These are phyloP conservation scores for Phialemonium atrogriseum DNA, from an alignment of 2,329 filamentous ascomycete species.

Conservation along the genomic window DNA sequence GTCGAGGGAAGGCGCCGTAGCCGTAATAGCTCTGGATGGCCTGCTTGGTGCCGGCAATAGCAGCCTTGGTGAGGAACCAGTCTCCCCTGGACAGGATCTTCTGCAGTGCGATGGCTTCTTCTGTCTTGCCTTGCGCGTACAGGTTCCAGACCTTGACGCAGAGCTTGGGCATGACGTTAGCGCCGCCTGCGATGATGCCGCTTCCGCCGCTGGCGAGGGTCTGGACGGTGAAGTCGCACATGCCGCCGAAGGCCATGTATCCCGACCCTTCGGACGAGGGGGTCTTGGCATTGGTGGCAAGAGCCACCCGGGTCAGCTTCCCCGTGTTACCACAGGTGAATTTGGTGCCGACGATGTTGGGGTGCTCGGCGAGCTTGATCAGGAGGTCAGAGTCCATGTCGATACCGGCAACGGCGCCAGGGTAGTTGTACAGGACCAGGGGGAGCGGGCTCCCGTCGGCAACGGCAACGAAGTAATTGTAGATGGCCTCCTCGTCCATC, in stretches of 20 bases:
- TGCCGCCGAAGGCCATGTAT: slow-evolving; percentile 82
- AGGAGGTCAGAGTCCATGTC: slow-evolving; percentile 86
- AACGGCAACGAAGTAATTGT: slow-evolving; percentile 66
- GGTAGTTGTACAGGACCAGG: slow-evolving; percentile 87
- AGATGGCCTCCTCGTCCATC: slow-evolving; percentile 65
- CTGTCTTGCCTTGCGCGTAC: slow-evolving; percentile 62
- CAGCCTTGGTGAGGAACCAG: slow-evolving; percentile 75
- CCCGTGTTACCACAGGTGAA: slow-evolving; percentile 90
- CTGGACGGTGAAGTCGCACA: slow-evolving; percentile 81
- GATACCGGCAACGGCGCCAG: slow-evolving; percentile 75
- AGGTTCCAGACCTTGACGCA: slow-evolving; percentile 74
- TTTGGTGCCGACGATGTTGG: slow-evolving; percentile 81
- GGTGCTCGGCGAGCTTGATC: slow-evolving; percentile 69
- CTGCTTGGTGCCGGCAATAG: slow-evolving; percentile 79
- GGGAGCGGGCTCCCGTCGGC: slow-evolving; percentile 69
- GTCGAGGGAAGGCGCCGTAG: slow-evolving; percentile 69
- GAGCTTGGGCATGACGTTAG: slow-evolving; percentile 77
- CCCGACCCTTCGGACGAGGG: slow-evolving; percentile 49
- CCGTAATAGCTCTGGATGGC: slow-evolving; percentile 74
- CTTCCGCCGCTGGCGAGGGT: slow-evolving; percentile 71
- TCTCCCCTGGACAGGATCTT: slow-evolving; percentile 71
- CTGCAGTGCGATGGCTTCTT: slow-evolving; percentile 69
- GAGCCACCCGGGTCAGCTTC: slow-evolving; percentile 76
- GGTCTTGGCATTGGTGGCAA: slow-evolving; percentile 63
- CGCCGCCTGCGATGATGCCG: slow-evolving; percentile 78